Percentiles rank a stretch among this genome's conserved stretches.
phyloP scores from a whole-genome alignment of 352 stramenopile genomes.

The Phytophthora nicotianae region DNA sequence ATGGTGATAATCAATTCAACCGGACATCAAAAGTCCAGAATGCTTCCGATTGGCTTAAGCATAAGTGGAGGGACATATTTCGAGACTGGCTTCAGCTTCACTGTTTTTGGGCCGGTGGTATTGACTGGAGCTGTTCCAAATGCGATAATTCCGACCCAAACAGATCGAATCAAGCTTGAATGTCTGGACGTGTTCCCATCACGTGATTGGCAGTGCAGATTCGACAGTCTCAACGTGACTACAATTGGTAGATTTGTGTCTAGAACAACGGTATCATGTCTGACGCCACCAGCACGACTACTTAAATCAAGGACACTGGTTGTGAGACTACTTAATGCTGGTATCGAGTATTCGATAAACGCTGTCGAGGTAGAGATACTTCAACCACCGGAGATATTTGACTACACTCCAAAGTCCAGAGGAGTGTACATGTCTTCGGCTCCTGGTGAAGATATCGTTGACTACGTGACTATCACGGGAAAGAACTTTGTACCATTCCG shows the following conservation, averaged over 20 bases:
- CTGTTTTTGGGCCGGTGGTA: constrained; percentile 25
- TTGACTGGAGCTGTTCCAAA: constrained; percentile 28
- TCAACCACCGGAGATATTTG: constrained; percentile 37
- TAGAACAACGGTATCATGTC: constrained; percentile 27
- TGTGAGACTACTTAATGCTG: constrained; percentile 26
- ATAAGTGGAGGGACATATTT: constrained; percentile 36
- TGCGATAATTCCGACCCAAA: constrained; percentile 32
- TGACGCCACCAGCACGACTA: constrained; percentile 3
- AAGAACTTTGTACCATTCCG: constrained; percentile 57
- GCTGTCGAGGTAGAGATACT: constrained; percentile 33
- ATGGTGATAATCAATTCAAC: constrained; percentile 17
- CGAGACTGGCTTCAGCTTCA: constrained; percentile 41
- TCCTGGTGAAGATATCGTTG: constrained; percentile 1
- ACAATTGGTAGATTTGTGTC: constrained; percentile 34
- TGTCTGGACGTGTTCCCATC: constrained; percentile 26
- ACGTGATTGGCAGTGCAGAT: constrained; percentile 35
- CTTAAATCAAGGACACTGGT: constrained; percentile 19
- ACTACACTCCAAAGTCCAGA: constrained; percentile 34
- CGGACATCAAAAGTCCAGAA: not conserved
- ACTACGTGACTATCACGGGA: constrained; percentile 31
- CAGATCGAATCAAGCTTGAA: constrained; percentile 28
- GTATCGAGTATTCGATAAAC: constrained; percentile 32
- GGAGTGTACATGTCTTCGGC: constrained; percentile 5
- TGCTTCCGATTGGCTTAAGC: constrained; percentile 36
- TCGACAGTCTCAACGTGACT: constrained; percentile 32